Evolutionary conservation across 192 early-diverging fungal species (phyloP), one percentile per base, ranked within the genome.

Genomic region (Podila minutissima): DNA sequence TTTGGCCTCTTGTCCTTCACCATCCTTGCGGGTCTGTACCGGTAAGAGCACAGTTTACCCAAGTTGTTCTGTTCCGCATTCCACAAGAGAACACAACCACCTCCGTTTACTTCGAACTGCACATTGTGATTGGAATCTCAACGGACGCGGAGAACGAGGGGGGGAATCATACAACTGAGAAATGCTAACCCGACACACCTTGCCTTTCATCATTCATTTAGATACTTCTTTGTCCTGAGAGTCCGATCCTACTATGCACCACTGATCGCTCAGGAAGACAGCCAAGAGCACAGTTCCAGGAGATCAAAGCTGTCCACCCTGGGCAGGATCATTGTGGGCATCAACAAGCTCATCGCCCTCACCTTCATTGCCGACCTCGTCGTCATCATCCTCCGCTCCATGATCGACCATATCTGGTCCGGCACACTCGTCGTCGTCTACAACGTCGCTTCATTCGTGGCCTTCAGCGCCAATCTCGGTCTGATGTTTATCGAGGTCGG

Each of bases 401-500:
- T 89, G 17, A 35, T 83, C 9, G 83, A 84, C 26, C 58, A 74
- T n/a, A 24, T 73, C 46, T 86, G 84, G 84, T 83, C 83, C 4
- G 85, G 87, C 2, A 67, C 74, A 1, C n/a, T 81, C 10, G 55
- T 87, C 17, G 82, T 81, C 4, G 83, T 83, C 65, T 88, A 87
- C 53, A 79, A 82, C 55, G 62, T 82, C 26, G 49, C 71, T 12
- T 88, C 79, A 10, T 76, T 74, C 29, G 33, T 84, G 9, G 84
- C 87, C 28, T 79, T 87, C 74, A 51, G 58, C 2, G 29, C 85
- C 1, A 81, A 81, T 28, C 51, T 87, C n/a, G 57, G 59, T 5
- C 38, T 74, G 20, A 83, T 88, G 55, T n/a, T 58, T 26, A 20
- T 81, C 29, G 87, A 90, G 58, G 53, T 73, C 32, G 66, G 69